Conservation (phyloP, 2,329 filamentous ascomycete species). For the Lachnellula cervina region DNA sequence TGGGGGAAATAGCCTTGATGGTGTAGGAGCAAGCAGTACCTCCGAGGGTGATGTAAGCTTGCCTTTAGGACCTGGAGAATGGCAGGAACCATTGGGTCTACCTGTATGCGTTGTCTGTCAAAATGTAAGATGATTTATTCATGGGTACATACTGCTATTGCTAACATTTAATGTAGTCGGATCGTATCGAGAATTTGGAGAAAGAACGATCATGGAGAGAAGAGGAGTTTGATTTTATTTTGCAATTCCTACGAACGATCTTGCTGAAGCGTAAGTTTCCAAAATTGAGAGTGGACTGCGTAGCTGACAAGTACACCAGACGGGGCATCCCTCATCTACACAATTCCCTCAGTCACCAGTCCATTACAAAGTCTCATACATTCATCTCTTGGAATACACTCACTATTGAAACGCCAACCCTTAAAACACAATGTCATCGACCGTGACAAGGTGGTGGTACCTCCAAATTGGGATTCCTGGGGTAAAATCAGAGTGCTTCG, state of each 20-base stretch:
- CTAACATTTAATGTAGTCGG: conserved; percentile 24
- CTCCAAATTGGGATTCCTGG: conserved; percentile 98
- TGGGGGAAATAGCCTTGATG: conserved; percentile 59
- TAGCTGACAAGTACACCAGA: conserved; percentile 44
- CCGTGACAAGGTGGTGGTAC: conserved; percentile 88
- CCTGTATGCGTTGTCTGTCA: conserved; percentile 94
- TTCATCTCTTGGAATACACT: conserved; percentile 80
- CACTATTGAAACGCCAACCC: conserved; percentile 70
- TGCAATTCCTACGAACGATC: conserved; percentile 87
- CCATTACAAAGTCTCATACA: conserved; percentile 77
- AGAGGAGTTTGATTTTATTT: conserved; percentile 90
- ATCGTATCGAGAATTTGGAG: conserved; percentile 69
- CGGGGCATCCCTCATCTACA: conserved; percentile 81
- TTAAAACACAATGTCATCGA: conserved; percentile 90
- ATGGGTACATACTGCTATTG: conserved; percentile 1
- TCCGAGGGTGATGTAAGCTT: conserved; percentile 65
- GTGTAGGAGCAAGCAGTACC: conserved; percentile 50
- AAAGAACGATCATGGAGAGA: conserved; percentile 91
- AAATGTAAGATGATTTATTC: conserved; percentile 54
- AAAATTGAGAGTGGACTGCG: not conserved
- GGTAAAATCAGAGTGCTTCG: conserved; percentile 90
- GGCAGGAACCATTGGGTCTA: conserved; percentile 83
- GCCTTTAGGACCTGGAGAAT: conserved; percentile 82
- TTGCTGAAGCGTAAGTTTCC: conserved; percentile 70
- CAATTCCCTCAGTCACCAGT: conserved; percentile 68